Base-by-base conservation (phyloP, 352 stramenopile genomes). In the Phytophthora tubulina region DNA sequence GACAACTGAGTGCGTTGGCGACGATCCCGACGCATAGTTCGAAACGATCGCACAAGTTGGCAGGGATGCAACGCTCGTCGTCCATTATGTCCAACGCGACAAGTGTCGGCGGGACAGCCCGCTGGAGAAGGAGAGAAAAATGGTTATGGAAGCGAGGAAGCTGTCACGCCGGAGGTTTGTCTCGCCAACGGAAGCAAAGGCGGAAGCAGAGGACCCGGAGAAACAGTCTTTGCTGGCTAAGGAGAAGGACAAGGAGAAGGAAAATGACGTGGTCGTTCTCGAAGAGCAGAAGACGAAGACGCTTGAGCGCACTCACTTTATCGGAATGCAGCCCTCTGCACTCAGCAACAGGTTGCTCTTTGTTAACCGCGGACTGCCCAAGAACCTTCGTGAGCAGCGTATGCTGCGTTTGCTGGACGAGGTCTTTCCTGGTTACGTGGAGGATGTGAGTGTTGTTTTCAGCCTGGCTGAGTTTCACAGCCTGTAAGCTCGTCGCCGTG, bases 401-500 rank as follows among this genome's bases (percentile, higher is more conserved):
- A 79, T 95, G 63, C 73, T 94, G 14, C 89, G 86, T 63, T 67
- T 96, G 50, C 76, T 96, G 50, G 76, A 95, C 27, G 80, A 96
- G 48, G 87, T 96, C 1, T 96, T 96, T 59, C 89, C 87, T 13
- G 78, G 81, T 0, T 96, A 95, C 70, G 70, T 96, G 11, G 82
- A 93, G 41, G 87, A 95, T 52, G 89, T 95, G 33, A 86, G 78
- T 31, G 84, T 96, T 13, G 89, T 96, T 58, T 91, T 89, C 66
- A 92, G 95, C 63, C 79, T 96, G 50, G 81, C 81, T 32, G 82
- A 89, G 50, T 95, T 94, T 59, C 86, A 92, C 63, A 64, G 72
- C 31, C 78, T 85, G 32, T 81, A 95, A 74, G 70, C 67, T 61
- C 78, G 72, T 51, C 85, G 85, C 9, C 70, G 81, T 42, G 59